Percentiles rank a stretch among this genome's conserved stretches.
Conservation (phyloP, 2,329 filamentous ascomycete species). For the Fusarium paranaense region DNA sequence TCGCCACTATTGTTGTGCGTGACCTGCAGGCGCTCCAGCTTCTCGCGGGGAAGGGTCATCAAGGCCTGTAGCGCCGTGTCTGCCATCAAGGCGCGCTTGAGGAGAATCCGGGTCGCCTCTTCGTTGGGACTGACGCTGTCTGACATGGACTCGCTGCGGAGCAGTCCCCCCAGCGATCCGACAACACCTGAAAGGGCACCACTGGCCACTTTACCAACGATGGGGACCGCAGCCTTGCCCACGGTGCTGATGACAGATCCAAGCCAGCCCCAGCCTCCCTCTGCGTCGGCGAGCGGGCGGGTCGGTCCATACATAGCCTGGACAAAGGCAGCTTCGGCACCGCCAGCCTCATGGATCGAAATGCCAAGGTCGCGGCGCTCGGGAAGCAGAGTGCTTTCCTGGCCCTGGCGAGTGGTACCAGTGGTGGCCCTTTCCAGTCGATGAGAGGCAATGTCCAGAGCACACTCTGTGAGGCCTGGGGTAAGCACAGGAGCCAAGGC, state of each 20-base stretch:
- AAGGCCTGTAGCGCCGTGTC: slow-evolving; percentile 21
- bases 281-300: slow-evolving; percentile 5
- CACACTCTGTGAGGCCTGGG: slow-evolving; percentile 10
- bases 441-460: slow-evolving; percentile 2
- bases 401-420: background rate
- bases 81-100: slow-evolving; percentile 21
- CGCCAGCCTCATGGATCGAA: background rate
- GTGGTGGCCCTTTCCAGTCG: background rate
- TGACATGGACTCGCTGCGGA: background rate
- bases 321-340: background rate
- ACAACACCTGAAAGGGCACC: background rate
- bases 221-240: background rate
- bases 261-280: background rate
- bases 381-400: background rate
- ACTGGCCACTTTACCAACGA: background rate
- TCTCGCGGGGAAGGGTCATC: slow-evolving; percentile 8
- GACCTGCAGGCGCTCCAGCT: slow-evolving; percentile 6
- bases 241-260: background rate
- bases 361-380: background rate
- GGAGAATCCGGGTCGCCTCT: slow-evolving; percentile 4
- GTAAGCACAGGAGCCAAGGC: slow-evolving; percentile 4
- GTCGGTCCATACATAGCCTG: slow-evolving; percentile 23
- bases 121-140: background rate
- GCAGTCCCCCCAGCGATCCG: background rate
- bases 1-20: background rate